Evolutionary conservation across 257 asterid species (phyloP), one percentile per base, ranked within the genome.

Genomic region (Gentiana macrophylla): DNA sequence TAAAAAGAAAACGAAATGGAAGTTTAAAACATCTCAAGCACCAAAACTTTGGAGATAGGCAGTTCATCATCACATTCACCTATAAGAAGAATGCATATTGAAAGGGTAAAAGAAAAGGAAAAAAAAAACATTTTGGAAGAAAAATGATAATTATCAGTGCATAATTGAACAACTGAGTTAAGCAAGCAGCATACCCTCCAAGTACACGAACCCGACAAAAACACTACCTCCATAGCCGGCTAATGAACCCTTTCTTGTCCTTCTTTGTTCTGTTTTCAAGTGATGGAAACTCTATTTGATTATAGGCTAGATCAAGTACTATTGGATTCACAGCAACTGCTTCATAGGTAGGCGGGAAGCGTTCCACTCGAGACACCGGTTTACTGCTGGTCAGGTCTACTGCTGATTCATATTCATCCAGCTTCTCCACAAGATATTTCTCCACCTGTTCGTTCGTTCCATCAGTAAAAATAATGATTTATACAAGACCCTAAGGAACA

Each of bases 221-320:
- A 48, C 49, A 50, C 83, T 80, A 90, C 45, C 95, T 56, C 89
- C 89, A 91, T 38, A 91, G 69, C 91, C 98, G 78, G 59, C 94
- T 86, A 2, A 91, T 73, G 61, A 87, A 81, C 53, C 98, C 93
- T 78, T 85, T 91, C 67, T 63, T 71, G 58, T 87, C 96, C 70
- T 83, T 91, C 94, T 85, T 85, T 83, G 83, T 87, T 79, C 86
- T 79, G 52, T 60, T 75, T 60, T 79, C 95, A n/a, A 87, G 87
- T 5, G 97, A 77, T 3, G 98, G 95, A 79, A 88, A 91, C 41
- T 81, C 94, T 1, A 91, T 76, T 12, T 72, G 51, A 37, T 87
- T 80, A 72, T 73, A 84, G 35, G 95, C 94, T 12, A 69, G 57
- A 64, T 63, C 74, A 56, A 69, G 62, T 44, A 69, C 70, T 6